phyloP scores from a whole-genome alignment of 768 basidiomycete genomes.

The Lyophyllum decastes region DNA sequence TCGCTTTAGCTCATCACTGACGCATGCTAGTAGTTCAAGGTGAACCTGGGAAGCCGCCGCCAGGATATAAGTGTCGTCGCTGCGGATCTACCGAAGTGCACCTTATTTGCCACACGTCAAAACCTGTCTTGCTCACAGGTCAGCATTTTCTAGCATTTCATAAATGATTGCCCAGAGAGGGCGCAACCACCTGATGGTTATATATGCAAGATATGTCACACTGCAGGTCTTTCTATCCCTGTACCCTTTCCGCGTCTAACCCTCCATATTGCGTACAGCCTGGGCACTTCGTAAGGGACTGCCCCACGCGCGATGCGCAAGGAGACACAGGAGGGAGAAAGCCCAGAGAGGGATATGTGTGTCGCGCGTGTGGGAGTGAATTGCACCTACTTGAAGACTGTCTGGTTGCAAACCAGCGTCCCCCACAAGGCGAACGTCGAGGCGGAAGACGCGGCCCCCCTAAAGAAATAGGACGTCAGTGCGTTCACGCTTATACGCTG shows the following conservation, averaged over 20 bases:
- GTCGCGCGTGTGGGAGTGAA: slow-evolving; percentile 88
- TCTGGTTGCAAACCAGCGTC: slow-evolving; percentile 60
- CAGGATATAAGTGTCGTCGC: slow-evolving; percentile 75
- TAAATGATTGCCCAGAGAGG: slow-evolving; percentile 74
- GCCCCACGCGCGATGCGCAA: slow-evolving; percentile 74
- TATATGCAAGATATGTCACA: slow-evolving; percentile 82
- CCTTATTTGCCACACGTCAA: background rate
- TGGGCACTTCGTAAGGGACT: slow-evolving; percentile 88
- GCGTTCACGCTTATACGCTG: background rate
- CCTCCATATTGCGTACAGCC: slow-evolving; percentile 37
- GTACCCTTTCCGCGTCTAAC: slow-evolving; percentile 4
- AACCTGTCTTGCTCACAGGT: slow-evolving; percentile 1
- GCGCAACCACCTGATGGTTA: slow-evolving; percentile 82
- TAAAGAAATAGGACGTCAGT: slow-evolving; percentile 82
- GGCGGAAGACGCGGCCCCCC: slow-evolving; percentile 54
- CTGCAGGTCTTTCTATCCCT: slow-evolving; percentile 38
- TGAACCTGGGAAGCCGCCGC: slow-evolving; percentile 59
- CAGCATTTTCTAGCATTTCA: slow-evolving; percentile 58
- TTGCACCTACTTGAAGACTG: slow-evolving; percentile 89
- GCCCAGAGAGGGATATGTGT: slow-evolving; percentile 85
- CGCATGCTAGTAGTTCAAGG: slow-evolving; percentile 27
- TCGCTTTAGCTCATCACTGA: background rate
- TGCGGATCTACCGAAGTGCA: slow-evolving; percentile 76
- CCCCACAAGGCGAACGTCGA: slow-evolving; percentile 35
- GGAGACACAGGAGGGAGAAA: slow-evolving; percentile 85